phyloP scores from a whole-genome alignment of 257 asterid genomes.

The Oldenlandia corymbosa region DNA sequence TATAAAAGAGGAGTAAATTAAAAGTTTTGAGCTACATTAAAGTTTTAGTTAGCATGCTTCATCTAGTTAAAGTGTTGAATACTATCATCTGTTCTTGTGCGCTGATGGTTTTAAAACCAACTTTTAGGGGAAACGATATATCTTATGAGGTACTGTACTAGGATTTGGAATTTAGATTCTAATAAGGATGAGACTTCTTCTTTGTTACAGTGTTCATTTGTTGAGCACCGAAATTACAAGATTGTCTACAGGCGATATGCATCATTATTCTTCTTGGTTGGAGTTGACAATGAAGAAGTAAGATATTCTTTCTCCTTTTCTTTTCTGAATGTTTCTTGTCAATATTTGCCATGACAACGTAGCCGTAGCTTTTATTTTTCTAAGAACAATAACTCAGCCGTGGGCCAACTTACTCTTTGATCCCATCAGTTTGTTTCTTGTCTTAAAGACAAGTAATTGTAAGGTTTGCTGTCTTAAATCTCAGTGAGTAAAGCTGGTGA shows the following conservation, averaged over 20 bases:
- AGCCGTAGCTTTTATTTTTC: neutral
- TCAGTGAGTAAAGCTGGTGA: neutral
- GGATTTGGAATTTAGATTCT: neutral
- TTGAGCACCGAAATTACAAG: constrained; percentile 95
- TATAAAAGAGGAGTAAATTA: neutral
- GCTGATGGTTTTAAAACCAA: too few relatives aligned
- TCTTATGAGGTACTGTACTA: neutral
- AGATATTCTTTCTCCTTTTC: constrained; percentile 25
- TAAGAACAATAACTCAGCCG: neutral
- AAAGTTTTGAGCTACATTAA: neutral
- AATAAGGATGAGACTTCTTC: constrained; percentile 8
- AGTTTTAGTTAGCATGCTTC: too few relatives aligned
- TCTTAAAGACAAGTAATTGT: neutral
- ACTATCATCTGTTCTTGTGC: too few relatives aligned
- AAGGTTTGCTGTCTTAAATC: neutral
- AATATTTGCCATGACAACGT: neutral
- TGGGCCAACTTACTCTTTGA: neutral
- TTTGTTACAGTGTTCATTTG: constrained; percentile 80
- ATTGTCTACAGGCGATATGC: constrained; percentile 89
- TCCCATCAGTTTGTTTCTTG: neutral
- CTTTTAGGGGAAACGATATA: neutral
- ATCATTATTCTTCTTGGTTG: constrained; percentile 86
- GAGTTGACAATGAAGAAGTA: constrained; percentile 98
- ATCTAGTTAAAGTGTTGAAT: too few relatives aligned
- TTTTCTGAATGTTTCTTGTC: constrained; percentile 2